phyloP scores from a whole-genome alignment of 192 early-diverging fungal species.

The Backusella parvicylindrica region DNA sequence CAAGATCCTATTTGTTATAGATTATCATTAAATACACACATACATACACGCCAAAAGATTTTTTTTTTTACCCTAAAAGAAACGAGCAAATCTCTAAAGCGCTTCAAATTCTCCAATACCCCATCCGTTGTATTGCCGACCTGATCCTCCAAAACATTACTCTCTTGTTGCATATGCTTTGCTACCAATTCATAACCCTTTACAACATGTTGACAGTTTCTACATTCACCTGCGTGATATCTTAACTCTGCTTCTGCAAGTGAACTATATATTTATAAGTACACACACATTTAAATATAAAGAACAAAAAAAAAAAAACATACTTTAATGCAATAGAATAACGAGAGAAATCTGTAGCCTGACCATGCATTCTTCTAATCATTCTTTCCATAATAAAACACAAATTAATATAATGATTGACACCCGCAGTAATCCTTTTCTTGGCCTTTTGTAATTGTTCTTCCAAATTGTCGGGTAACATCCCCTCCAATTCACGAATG shows the following conservation, averaged over 20 bases:
- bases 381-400: conserved; percentile 59
- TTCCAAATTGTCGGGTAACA: conserved; percentile 53
- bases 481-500: conserved; percentile 27
- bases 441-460: conserved; percentile 45
- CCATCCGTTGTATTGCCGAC: conserved; percentile 36
- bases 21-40: neutral
- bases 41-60: too few relatives aligned
- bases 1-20: conserved; percentile 25
- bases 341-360: conserved; percentile 55
- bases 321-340: conserved; percentile 58
- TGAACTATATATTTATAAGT: conserved; percentile 35
- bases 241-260: conserved; percentile 51
- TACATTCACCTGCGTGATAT: conserved; percentile 59
- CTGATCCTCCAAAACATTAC: conserved; percentile 38
- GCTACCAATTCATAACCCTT: conserved; percentile 49
- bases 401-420: conserved; percentile 60
- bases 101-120: conserved; percentile 59
- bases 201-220: conserved; percentile 49
- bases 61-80: conserved; percentile 45
- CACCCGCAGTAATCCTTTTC: conserved; percentile 41
- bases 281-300: too few relatives aligned
- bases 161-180: conserved; percentile 41
- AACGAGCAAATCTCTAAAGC: conserved; percentile 61
- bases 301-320: neutral
- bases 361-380: conserved; percentile 59